These are phyloP conservation scores for Schizosaccharomyces octosporus DNA, from an alignment of 805 yeast species.

Conservation along the genomic window DNA sequence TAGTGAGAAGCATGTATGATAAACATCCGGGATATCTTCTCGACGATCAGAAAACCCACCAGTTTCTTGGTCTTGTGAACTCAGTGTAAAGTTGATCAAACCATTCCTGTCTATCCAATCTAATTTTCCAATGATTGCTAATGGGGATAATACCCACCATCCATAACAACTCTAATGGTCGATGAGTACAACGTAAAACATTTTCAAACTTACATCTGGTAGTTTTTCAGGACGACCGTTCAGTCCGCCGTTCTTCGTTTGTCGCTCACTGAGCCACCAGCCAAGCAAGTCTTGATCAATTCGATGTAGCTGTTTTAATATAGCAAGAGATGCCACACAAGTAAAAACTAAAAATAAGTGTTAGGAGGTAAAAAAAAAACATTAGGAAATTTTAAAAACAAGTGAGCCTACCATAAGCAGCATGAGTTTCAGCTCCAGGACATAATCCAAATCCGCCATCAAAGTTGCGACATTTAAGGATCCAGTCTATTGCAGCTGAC, in stretches of 20 bases:
- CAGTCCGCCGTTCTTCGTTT: conserved; percentile 64
- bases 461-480: conserved; percentile 53
- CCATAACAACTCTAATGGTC: conserved; percentile 38
- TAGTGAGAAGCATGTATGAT: conserved; percentile 73
- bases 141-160: conserved; percentile 59
- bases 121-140: conserved; percentile 23
- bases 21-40: conserved; percentile 77
- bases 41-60: conserved; percentile 91
- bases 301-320: conserved; percentile 31
- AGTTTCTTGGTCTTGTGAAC: conserved; percentile 37
- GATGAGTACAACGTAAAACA: conserved; percentile 35
- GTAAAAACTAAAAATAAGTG: conserved; percentile 19
- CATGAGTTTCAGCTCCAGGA: conserved; percentile 89
- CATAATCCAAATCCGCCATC: conserved; percentile 89
- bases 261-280: conserved; percentile 85
- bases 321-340: conserved; percentile 58
- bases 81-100: conserved; percentile 40
- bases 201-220: conserved; percentile 40
- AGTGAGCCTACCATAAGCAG: conserved; percentile 35
- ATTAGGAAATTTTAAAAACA: background rate
- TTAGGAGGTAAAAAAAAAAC: background rate
- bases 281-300: conserved; percentile 23
- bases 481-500: conserved; percentile 39
- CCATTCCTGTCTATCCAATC: conserved; percentile 56
- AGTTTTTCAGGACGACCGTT: conserved; percentile 91